Evolutionary conservation across 371 early-diverging fungal species (phyloP).

Genomic region (Mortierella sp.): DNA sequence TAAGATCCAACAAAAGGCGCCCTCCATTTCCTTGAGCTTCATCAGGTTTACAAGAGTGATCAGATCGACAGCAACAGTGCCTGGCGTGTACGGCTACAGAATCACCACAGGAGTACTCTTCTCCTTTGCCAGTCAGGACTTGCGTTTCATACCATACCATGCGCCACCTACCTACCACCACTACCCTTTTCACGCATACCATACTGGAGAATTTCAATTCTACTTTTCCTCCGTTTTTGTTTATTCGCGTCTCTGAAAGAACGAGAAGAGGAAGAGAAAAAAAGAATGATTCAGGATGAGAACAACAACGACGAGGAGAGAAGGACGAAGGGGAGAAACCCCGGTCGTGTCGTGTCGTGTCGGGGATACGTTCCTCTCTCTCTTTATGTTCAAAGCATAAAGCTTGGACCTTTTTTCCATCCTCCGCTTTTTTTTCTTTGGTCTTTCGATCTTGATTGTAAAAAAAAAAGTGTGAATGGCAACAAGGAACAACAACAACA

Average conservation of each 20-base stretch:
- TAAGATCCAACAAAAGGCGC: background rate
- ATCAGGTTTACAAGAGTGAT: background rate
- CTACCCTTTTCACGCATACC: background rate
- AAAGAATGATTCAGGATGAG: background rate
- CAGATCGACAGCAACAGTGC: background rate
- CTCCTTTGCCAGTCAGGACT: background rate
- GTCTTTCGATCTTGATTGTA: constrained; percentile 1
- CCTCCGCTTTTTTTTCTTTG: constrained; percentile 4
- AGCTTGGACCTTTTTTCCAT: constrained; percentile 15
- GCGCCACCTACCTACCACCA: background rate
- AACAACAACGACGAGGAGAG: background rate
- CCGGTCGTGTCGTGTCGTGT: constrained; percentile 15
- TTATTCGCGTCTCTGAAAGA: background rate
- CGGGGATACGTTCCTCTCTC: background rate
- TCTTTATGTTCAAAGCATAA: constrained; percentile 7
- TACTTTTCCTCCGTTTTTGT: constrained; percentile 8
- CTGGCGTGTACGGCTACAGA: too few species aligned
- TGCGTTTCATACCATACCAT: background rate
- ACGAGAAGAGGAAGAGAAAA: background rate
- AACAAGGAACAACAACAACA: background rate
- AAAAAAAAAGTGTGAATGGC: constrained; percentile 1
- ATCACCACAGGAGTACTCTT: background rate
- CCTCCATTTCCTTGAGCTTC: background rate
- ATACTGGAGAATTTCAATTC: background rate
- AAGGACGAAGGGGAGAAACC: background rate